Conservation (phyloP, 768 basidiomycete genomes). For the Lactarius evosmus region DNA sequence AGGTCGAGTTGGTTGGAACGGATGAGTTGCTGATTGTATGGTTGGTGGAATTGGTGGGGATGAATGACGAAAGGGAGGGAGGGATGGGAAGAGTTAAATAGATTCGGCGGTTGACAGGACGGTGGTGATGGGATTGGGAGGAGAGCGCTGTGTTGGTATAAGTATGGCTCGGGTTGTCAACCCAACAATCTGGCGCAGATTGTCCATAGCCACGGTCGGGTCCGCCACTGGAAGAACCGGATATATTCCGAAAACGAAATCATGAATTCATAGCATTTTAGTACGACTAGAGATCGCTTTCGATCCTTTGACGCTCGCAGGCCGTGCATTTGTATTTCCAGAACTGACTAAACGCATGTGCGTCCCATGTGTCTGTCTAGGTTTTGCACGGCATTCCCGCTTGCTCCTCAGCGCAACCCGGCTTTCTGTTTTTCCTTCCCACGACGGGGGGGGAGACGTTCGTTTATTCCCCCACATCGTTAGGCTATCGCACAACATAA, state of each 20-base stretch:
- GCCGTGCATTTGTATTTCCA: background rate
- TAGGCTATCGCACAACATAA: background rate
- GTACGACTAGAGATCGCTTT: background rate
- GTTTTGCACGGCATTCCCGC: background rate
- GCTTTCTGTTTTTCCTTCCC: background rate
- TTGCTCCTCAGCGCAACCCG: background rate
- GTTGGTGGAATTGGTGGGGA: background rate
- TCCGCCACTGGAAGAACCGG: background rate
- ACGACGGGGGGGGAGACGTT: background rate
- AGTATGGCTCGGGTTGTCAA: background rate
- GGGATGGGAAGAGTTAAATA: conserved; percentile 17
- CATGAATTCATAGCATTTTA: background rate
- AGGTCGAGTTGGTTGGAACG: background rate
- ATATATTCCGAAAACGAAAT: background rate
- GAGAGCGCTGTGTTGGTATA: background rate
- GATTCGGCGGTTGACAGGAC: background rate
- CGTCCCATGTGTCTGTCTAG: background rate
- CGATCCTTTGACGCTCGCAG: background rate
- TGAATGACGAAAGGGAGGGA: background rate
- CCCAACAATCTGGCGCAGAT: background rate
- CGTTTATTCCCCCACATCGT: background rate
- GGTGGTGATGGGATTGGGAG: background rate
- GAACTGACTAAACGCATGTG: conserved; percentile 3
- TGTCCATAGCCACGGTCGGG: background rate
- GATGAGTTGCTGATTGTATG: background rate